Percentiles rank a stretch among this genome's conserved stretches.
Conservation (phyloP, 495 filamentous ascomycete genomes). For the Neurospora intermedia region DNA sequence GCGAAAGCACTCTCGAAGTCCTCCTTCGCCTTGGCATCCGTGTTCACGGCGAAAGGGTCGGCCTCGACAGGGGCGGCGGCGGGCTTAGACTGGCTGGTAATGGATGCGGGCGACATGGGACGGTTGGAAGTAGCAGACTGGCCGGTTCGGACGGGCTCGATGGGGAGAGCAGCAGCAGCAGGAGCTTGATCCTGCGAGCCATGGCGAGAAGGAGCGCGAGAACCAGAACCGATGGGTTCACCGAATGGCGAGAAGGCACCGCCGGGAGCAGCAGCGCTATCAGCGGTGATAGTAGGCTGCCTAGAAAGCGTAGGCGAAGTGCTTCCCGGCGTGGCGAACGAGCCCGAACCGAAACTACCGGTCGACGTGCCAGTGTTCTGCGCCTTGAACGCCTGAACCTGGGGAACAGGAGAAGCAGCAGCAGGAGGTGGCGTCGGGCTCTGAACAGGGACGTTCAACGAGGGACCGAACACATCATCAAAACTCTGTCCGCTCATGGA, state of each 20-base stretch:
- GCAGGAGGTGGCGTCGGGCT: slow-evolving; percentile 38
- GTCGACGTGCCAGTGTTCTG: slow-evolving; percentile 46
- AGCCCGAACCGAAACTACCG: slow-evolving; percentile 29
- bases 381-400: slow-evolving; percentile 51
- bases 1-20: slow-evolving; percentile 70
- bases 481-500: slow-evolving; percentile 54
- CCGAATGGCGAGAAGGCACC: slow-evolving; percentile 50
- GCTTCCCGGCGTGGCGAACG: slow-evolving; percentile 42
- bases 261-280: slow-evolving; percentile 16
- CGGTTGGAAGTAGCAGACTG: slow-evolving; percentile 24
- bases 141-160: slow-evolving; percentile 23
- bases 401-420: slow-evolving; percentile 24
- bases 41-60: slow-evolving; percentile 47
- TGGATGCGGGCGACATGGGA: slow-evolving; percentile 13
- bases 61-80: slow-evolving; percentile 3
- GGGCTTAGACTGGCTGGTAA: slow-evolving; percentile 10
- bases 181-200: not conserved
- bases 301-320: slow-evolving; percentile 46
- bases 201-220: slow-evolving; percentile 6
- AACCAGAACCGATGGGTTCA: slow-evolving; percentile 25
- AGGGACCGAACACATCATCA: slow-evolving; percentile 82
- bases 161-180: slow-evolving; percentile 16
- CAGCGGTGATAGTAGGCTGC: slow-evolving; percentile 31
- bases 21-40: slow-evolving; percentile 51
- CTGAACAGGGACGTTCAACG: slow-evolving; percentile 31